Conservation (phyloP, 805 yeast genomes). For the Yamadazyma ubonensis region DNA sequence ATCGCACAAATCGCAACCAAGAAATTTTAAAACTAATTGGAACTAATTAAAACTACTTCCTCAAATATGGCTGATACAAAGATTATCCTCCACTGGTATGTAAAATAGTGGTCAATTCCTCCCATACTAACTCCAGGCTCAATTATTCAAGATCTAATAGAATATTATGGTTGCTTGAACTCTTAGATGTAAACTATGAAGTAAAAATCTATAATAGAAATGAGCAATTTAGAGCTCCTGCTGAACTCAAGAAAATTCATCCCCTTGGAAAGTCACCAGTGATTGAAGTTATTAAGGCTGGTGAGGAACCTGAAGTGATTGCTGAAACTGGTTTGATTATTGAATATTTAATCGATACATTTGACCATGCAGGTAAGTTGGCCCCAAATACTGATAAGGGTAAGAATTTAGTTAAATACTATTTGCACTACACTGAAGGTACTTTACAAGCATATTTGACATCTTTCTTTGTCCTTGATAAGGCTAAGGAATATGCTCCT, state of each 20-base stretch:
- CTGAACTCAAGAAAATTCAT: constrained; percentile 28
- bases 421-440: constrained; percentile 60
- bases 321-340: constrained; percentile 65
- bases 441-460: constrained; percentile 52
- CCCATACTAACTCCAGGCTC: constrained; percentile 22
- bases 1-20: no score
- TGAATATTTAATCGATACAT: constrained; percentile 49
- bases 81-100: constrained; percentile 12
- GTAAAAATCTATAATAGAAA: constrained; percentile 29
- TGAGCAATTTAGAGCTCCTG: constrained; percentile 30
- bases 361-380: constrained; percentile 43
- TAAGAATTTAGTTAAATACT: constrained; percentile 47
- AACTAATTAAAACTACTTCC: no score
- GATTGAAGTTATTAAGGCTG: constrained; percentile 26
- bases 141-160: constrained; percentile 36
- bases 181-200: constrained; percentile 32
- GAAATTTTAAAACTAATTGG: no score
- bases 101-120: constrained; percentile 1
- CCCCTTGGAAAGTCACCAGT: constrained; percentile 40
- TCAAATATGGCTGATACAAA: constrained; percentile 12
- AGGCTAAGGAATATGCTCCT: constrained; percentile 30
- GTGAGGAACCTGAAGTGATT: constrained; percentile 23
- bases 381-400: constrained; percentile 39
- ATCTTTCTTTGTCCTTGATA: constrained; percentile 26
- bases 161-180: constrained; percentile 39